These are phyloP conservation scores for Rhododendron williamsianum DNA, from an alignment of 148 eudicot genomes.

Conservation along the genomic window DNA sequence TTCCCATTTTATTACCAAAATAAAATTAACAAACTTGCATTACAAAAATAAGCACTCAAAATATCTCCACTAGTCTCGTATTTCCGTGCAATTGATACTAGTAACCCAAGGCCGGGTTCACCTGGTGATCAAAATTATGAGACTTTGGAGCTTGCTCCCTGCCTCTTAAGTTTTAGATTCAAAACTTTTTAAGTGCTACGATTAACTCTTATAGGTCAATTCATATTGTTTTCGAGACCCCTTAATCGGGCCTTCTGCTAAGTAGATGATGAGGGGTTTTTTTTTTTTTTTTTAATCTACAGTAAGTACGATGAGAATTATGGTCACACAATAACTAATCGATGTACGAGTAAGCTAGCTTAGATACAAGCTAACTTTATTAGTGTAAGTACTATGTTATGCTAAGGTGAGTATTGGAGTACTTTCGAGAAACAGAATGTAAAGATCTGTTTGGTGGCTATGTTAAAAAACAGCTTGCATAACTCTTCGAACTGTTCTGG, in stretches of 20 bases:
- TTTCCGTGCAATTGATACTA: too few relatives aligned
- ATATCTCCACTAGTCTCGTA: not conserved
- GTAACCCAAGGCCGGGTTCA: not conserved
- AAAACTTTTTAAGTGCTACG: too few relatives aligned
- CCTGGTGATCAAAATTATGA: too few relatives aligned
- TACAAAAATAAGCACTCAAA: not conserved
- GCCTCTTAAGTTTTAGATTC: not conserved
- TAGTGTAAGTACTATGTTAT: not conserved
- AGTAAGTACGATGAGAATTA: not conserved
- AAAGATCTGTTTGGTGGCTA: not conserved
- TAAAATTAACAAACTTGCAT: not conserved
- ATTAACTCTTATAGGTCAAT: not conserved
- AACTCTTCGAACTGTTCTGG: not conserved
- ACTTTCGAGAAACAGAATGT: not conserved
- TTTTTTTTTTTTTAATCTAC: too few relatives aligned
- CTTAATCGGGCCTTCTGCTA: not conserved
- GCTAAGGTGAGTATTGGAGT: too few relatives aligned
- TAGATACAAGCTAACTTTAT: not conserved
- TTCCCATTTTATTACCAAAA: not conserved
- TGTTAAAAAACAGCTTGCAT: too few relatives aligned
- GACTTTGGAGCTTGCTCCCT: not conserved
- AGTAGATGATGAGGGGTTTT: not conserved
- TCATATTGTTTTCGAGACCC: not conserved
- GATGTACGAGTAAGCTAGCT: too few relatives aligned
- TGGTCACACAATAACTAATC: not conserved